These are phyloP conservation scores for Chlamydomonas sphaeroides DNA, from an alignment of 139 green algal species.

Conservation along the genomic window DNA sequence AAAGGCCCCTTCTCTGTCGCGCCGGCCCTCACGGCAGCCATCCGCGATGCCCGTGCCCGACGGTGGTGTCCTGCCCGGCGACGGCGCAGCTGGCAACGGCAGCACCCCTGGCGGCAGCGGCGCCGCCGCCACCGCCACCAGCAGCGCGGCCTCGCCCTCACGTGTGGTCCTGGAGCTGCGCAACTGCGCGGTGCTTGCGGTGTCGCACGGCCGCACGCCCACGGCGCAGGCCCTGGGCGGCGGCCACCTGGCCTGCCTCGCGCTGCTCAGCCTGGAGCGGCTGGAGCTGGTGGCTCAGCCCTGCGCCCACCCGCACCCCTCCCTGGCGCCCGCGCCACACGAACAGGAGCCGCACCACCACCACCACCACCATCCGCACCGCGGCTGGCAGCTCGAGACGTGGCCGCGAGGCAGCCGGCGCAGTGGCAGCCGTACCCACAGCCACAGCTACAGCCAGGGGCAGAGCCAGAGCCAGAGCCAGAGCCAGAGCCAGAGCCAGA, in stretches of 20 bases:
- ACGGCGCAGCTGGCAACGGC: too few relatives aligned
- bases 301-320: neutral
- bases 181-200: neutral
- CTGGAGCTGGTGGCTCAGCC: neutral
- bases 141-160: neutral
- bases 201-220: conserved; percentile 22
- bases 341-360: neutral
- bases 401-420: neutral
- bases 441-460: too few relatives aligned
- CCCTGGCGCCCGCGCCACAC: neutral
- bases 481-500: too few relatives aligned
- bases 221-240: conserved; percentile 16
- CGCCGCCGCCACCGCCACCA: too few relatives aligned
- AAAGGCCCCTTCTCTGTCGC: too few relatives aligned
- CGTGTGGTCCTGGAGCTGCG: neutral
- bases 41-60: too few relatives aligned
- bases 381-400: neutral
- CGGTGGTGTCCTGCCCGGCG: too few relatives aligned
- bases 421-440: too few relatives aligned
- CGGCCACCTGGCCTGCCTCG: conserved; percentile 17
- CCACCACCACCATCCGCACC: neutral
- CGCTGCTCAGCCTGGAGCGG: conserved; percentile 9
- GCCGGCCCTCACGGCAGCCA: too few relatives aligned
- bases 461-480: too few relatives aligned
- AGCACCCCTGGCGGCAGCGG: too few relatives aligned